phyloP scores from a whole-genome alignment of 345 rosid species.

The Excoecaria cochinchinensis region DNA sequence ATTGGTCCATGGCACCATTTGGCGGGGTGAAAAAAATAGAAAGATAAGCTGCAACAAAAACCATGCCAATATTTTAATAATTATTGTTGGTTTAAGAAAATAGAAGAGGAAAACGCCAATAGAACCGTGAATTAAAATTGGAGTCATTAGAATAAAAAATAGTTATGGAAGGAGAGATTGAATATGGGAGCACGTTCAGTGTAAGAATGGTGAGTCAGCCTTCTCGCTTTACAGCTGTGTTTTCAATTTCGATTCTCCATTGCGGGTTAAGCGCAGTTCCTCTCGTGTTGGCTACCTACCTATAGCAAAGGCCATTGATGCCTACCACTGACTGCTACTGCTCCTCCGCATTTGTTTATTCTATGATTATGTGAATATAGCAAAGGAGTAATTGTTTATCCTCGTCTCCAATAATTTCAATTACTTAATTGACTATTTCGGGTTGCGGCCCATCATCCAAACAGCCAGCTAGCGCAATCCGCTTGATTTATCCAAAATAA shows the following conservation, averaged over 20 bases:
- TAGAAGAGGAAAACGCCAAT: neutral
- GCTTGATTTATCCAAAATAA: too few relatives aligned
- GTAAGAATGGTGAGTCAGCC: neutral
- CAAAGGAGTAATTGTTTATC: too few relatives aligned
- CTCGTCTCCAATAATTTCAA: too few relatives aligned
- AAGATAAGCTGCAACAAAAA: neutral
- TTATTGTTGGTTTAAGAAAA: neutral
- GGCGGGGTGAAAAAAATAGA: neutral
- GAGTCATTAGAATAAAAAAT: slow-evolving; percentile 4
- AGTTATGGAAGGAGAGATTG: neutral
- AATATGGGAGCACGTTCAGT: neutral
- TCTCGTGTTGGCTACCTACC: too few relatives aligned
- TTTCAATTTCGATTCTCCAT: neutral
- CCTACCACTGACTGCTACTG: too few relatives aligned
- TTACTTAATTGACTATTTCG: too few relatives aligned
- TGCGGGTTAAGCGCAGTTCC: neutral
- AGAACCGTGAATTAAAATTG: neutral
- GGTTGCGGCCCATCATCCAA: too few relatives aligned
- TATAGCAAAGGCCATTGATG: too few relatives aligned
- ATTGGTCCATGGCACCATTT: slow-evolving; percentile 17
- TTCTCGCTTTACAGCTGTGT: neutral
- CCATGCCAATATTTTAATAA: neutral
- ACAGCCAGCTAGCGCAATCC: too few relatives aligned
- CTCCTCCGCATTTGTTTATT: too few relatives aligned
- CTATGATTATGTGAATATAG: too few relatives aligned